These are phyloP conservation scores for California macrophylla DNA, from an alignment of 441 rosid species.

Conservation along the genomic window DNA sequence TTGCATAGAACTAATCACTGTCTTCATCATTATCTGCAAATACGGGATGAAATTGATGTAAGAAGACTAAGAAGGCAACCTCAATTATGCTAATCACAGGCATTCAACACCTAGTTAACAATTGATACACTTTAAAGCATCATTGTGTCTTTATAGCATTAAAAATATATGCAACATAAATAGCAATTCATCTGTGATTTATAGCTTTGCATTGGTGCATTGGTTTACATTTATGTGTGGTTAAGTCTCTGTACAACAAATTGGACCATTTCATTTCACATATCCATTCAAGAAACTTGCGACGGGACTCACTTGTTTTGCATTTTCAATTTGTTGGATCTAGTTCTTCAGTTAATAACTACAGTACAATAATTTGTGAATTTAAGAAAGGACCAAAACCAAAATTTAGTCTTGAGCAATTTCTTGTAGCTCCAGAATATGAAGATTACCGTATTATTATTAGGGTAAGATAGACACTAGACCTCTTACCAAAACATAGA, in stretches of 20 bases:
- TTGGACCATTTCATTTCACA: background rate
- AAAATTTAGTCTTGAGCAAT: background rate
- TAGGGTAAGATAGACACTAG: background rate
- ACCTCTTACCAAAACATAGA: background rate
- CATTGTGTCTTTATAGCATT: background rate
- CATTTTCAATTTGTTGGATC: background rate
- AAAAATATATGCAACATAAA: background rate
- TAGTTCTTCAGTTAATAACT: background rate
- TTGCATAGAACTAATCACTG: slow-evolving; percentile 27
- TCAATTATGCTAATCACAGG: background rate
- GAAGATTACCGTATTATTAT: background rate
- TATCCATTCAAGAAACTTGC: background rate
- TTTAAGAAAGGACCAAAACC: background rate
- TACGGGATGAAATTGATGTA: background rate
- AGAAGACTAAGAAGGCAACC: background rate
- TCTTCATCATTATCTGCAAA: slow-evolving; percentile 38
- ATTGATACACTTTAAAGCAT: background rate
- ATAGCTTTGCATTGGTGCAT: background rate
- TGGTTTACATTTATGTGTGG: background rate
- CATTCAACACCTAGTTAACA: background rate
- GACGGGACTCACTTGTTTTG: background rate
- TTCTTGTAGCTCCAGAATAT: background rate
- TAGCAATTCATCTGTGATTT: background rate
- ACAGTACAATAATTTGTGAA: background rate
- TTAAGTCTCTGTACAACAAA: background rate